Conservation (phyloP, 1,139 yeast genomes). For the Saccharomyces hybrid region DNA sequence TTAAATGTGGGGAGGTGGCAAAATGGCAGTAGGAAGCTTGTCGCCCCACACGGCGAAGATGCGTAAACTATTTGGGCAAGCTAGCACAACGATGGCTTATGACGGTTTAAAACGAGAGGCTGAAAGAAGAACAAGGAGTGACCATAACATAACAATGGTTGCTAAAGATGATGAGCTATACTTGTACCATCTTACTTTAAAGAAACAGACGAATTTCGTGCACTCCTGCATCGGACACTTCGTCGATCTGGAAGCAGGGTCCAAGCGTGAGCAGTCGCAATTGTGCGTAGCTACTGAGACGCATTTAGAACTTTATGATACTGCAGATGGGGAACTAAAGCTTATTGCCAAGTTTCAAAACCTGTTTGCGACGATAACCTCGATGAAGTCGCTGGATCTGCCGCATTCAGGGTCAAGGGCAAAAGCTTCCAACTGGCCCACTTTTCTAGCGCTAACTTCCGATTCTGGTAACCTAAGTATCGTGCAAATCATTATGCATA, state of each 20-base stretch:
- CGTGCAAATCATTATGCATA: constrained; percentile 36
- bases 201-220: constrained; percentile 45
- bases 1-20: constrained; percentile 1
- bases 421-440: constrained; percentile 43
- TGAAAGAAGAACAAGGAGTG: neutral
- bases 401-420: constrained; percentile 33
- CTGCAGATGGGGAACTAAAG: constrained; percentile 48
- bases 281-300: constrained; percentile 28
- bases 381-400: constrained; percentile 34
- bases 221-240: constrained; percentile 62
- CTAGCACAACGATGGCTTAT: neutral
- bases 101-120: neutral
- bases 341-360: constrained; percentile 37
- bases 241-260: constrained; percentile 44
- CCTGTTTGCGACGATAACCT: constrained; percentile 52
- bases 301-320: constrained; percentile 34
- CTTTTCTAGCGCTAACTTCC: constrained; percentile 59
- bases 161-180: constrained; percentile 5
- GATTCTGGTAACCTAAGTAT: constrained; percentile 74
- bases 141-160: neutral
- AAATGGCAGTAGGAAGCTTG: neutral
- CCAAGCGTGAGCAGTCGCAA: constrained; percentile 39
- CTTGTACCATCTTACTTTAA: constrained; percentile 62
- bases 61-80: neutral
- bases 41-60: neutral